Evolutionary conservation across 768 basidiomycete genomes (phyloP), one percentile per base, ranked within the genome.

Genomic region (Leccinum subgranulosum): DNA sequence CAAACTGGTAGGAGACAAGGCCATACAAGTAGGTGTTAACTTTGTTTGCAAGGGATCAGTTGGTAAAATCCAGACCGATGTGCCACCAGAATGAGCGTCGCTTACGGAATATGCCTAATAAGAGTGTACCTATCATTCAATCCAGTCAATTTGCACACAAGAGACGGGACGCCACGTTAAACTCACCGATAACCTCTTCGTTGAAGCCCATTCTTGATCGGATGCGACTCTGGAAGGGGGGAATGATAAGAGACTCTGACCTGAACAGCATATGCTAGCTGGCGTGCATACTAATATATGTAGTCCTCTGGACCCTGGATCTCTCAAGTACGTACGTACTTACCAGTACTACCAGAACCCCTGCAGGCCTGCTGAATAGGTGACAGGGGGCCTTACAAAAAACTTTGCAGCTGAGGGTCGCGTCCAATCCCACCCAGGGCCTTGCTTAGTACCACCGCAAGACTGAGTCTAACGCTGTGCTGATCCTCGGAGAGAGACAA

Each of bases 1-100:
- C 67, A 58, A 79, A 80, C 56, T 79, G 77, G 63, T 73, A 77
- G 9, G 71, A 69, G 56, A 79, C 78, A 19, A 79, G 67, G 1
- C 78, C 78, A 54, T 76, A 80, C 14, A 80, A 60, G 33, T 49
- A 68, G 15, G 67, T 68, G n/a, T 68, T 68, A 39, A 68, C 67
- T 68, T 53, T 6, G 4, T 29, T 33, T 12, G 21, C 17, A 14
- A 14, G 0, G 8, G 3, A 5, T 65, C 39, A 54, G 12, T 11
- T 19, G 15, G 9, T 23, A 12, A 8, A 49, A 27, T 6, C n/a
- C 9, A 10, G 39, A n/a, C 39, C 9, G 17, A 17, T n/a, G 39
- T 14, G n/a, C n/a, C n/a, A n/a, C n/a, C n/a, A n/a, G 25, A n/a
- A 49, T 12, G 4, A 10, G 7, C 11, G 12, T 50, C 29, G 33